A percentile compares a stretch with the other conserved stretches of the same genome.
Conservation (phyloP, 192 early-diverging fungal genomes). For the Gonapodya prolifera region DNA sequence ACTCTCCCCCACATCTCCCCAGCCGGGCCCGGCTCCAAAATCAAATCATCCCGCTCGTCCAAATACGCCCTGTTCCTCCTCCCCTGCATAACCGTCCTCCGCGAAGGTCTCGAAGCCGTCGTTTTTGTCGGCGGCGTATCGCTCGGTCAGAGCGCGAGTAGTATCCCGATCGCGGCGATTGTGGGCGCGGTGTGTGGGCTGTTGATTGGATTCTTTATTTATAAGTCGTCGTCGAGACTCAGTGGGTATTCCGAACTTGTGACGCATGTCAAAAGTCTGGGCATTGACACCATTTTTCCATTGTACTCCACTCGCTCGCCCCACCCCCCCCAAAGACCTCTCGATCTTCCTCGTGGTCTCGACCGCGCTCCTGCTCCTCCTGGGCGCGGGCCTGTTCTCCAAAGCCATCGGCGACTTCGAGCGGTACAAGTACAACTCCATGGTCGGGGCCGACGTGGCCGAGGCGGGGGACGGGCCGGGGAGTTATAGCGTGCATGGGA, state of each 20-base stretch:
- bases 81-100: conserved; percentile 70
- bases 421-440: conserved; percentile 44
- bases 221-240: too few species aligned
- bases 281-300: too few species aligned
- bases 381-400: conserved; percentile 69
- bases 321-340: too few species aligned
- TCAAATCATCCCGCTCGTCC: conserved; percentile 25
- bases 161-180: too few species aligned
- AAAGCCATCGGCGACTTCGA: conserved; percentile 54
- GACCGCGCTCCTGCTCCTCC: conserved; percentile 60
- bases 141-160: too few species aligned
- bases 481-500: conserved; percentile 5
- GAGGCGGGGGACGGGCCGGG: not conserved
- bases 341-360: conserved; percentile 66
- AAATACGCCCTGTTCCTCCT: conserved; percentile 65
- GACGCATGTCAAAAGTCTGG: too few species aligned
- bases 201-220: too few species aligned
- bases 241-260: too few species aligned
- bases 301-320: too few species aligned
- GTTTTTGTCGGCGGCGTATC: conserved; percentile 78
- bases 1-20: not conserved
- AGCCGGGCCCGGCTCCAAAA: not conserved
- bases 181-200: too few species aligned
- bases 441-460: not conserved
- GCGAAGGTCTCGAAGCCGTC: conserved; percentile 83